phyloP scores from a whole-genome alignment of 2,329 filamentous ascomycete genomes.

The Chrysoporthe deuterocubensis region DNA sequence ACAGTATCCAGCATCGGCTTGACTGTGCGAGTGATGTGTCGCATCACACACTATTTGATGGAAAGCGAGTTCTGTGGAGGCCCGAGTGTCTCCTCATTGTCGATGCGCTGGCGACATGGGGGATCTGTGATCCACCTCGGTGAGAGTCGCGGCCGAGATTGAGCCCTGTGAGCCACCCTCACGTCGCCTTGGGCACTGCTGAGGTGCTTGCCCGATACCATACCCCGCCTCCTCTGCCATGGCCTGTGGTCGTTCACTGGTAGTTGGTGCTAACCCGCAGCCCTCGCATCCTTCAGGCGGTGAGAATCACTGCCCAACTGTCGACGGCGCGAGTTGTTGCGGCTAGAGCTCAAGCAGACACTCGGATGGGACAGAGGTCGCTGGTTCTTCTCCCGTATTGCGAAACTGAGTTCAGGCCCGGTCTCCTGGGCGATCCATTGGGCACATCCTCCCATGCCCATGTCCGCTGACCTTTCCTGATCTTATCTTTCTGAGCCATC shows the following conservation, averaged over 20 bases:
- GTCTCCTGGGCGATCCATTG: neutral
- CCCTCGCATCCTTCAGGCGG: neutral
- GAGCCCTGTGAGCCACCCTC: neutral
- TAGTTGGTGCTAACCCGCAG: neutral
- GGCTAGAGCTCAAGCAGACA: neutral
- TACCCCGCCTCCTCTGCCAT: neutral
- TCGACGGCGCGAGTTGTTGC: neutral
- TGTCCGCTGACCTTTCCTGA: neutral
- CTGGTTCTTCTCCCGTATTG: neutral
- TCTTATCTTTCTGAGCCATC: neutral
- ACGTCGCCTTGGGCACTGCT: neutral
- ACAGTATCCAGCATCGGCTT: neutral
- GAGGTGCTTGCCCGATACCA: neutral
- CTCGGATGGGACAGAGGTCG: neutral
- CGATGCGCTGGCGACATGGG: slow-evolving; percentile 10
- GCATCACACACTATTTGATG: neutral
- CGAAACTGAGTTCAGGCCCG: neutral
- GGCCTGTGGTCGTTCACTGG: neutral
- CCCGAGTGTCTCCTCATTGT: neutral
- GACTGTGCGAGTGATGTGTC: neutral
- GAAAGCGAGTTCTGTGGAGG: neutral
- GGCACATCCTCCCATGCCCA: neutral
- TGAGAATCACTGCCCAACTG: neutral
- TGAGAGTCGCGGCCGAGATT: slow-evolving; percentile 1
- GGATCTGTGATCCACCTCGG: slow-evolving; percentile 4